phyloP scores from a whole-genome alignment of 176 grass and related monocot genomes.

The Puya raimondii region DNA sequence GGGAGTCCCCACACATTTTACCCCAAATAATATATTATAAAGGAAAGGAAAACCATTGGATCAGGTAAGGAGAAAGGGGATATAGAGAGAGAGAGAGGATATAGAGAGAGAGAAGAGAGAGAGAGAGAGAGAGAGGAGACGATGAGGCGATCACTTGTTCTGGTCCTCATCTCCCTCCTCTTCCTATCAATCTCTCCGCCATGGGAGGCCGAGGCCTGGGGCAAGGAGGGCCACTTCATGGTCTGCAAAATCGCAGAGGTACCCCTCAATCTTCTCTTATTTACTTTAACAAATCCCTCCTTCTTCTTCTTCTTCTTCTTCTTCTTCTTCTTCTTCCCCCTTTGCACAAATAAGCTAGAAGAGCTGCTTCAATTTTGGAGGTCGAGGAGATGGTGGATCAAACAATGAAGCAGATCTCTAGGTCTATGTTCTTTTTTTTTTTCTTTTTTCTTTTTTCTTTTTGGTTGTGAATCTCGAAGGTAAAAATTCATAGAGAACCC shows the following conservation, averaged over 20 bases:
- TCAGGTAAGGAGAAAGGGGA: too few relatives aligned
- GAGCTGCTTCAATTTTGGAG: too few relatives aligned
- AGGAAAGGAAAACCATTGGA: too few relatives aligned
- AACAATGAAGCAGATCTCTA: too few relatives aligned
- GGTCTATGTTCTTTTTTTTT: too few relatives aligned
- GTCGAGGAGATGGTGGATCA: too few relatives aligned
- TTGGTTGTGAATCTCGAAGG: too few relatives aligned
- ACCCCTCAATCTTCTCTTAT: neutral
- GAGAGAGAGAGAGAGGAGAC: neutral
- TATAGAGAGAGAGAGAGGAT: neutral
- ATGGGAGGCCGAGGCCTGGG: conserved; percentile 29
- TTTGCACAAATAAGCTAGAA: too few relatives aligned
- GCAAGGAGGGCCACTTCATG: conserved; percentile 68
- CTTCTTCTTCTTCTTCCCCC: neutral
- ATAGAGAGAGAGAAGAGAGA: neutral
- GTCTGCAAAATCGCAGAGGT: conserved; percentile 70
- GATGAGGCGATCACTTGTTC: neutral
- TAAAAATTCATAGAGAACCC: too few relatives aligned
- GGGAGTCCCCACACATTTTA: too few relatives aligned
- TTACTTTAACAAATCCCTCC: neutral
- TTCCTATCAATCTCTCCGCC: conserved; percentile 17
- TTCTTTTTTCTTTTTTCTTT: neutral
- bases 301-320: neutral
- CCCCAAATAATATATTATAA: too few relatives aligned
- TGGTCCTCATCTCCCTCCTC: conserved; percentile 7